Conservation (phyloP, 768 basidiomycete species). For the Pleurotus djamor region DNA sequence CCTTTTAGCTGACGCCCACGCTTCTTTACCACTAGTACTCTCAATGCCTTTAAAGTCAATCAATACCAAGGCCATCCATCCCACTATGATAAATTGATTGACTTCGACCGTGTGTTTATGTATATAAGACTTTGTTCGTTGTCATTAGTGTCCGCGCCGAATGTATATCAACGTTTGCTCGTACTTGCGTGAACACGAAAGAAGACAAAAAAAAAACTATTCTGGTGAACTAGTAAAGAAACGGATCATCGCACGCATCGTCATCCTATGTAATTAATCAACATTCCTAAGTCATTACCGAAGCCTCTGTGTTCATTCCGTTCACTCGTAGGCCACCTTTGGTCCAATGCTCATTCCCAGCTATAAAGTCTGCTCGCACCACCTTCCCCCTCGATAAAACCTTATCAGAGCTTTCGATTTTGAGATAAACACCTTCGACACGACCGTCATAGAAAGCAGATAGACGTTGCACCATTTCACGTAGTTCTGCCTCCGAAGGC, state of each 20-base stretch:
- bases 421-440: constrained; percentile 58
- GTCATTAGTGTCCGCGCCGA: too few relatives aligned
- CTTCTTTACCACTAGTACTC: neutral
- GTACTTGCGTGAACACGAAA: too few relatives aligned
- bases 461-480: constrained; percentile 39
- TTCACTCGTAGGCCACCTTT: constrained; percentile 37
- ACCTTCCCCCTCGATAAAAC: constrained; percentile 51
- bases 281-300: neutral
- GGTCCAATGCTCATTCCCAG: constrained; percentile 63
- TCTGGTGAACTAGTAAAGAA: too few relatives aligned
- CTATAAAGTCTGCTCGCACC: constrained; percentile 58
- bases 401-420: constrained; percentile 38
- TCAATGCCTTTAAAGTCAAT: neutral
- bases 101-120: too few relatives aligned
- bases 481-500: constrained; percentile 36
- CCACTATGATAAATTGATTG: too few relatives aligned
- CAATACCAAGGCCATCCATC: too few relatives aligned
- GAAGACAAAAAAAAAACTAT: too few relatives aligned
- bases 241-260: too few relatives aligned
- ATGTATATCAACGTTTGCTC: too few relatives aligned
- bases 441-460: constrained; percentile 46
- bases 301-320: constrained; percentile 13
- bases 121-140: too few relatives aligned
- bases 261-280: too few relatives aligned
- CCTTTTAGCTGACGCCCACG: neutral